These are phyloP conservation scores for Hymenoscyphus scutula DNA, from an alignment of 2,329 filamentous ascomycete species.

Conservation along the genomic window DNA sequence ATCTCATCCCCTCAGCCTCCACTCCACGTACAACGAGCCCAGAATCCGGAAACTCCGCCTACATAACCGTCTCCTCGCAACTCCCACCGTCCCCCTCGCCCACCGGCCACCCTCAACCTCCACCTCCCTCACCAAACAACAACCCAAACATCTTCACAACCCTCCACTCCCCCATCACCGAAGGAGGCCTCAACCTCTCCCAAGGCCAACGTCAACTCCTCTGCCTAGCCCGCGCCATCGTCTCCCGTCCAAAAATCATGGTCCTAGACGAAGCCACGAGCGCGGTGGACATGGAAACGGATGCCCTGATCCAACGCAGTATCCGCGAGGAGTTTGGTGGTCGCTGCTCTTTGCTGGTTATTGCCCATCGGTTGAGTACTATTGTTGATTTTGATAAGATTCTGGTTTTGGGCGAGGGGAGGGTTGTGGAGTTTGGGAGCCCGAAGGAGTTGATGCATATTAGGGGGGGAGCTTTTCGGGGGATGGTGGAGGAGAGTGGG, in stretches of 20 bases:
- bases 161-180: slow-evolving; percentile 62
- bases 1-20: slow-evolving; percentile 45
- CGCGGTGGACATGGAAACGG: slow-evolving; percentile 75
- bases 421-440: slow-evolving; percentile 64
- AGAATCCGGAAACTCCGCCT: too few relatives aligned
- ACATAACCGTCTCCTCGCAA: slow-evolving; percentile 16
- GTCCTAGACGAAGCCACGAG: slow-evolving; percentile 78
- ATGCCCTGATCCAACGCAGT: slow-evolving; percentile 68
- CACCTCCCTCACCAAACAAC: too few relatives aligned
- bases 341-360: slow-evolving; percentile 68
- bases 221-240: slow-evolving; percentile 70
- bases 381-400: slow-evolving; percentile 76
- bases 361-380: slow-evolving; percentile 73
- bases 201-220: slow-evolving; percentile 76
- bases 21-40: too few relatives aligned
- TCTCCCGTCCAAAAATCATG: slow-evolving; percentile 71
- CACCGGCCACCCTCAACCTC: too few relatives aligned
- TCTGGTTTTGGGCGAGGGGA: slow-evolving; percentile 66
- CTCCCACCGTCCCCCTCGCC: too few relatives aligned
- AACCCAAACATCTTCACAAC: slow-evolving; percentile 66
- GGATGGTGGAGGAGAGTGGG: slow-evolving; percentile 62
- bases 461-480: slow-evolving; percentile 50
- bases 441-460: slow-evolving; percentile 60
- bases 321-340: slow-evolving; percentile 71
- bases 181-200: slow-evolving; percentile 71